Evolutionary conservation across 331 rosid species (phyloP).

Genomic region (Quercus lobata): DNA sequence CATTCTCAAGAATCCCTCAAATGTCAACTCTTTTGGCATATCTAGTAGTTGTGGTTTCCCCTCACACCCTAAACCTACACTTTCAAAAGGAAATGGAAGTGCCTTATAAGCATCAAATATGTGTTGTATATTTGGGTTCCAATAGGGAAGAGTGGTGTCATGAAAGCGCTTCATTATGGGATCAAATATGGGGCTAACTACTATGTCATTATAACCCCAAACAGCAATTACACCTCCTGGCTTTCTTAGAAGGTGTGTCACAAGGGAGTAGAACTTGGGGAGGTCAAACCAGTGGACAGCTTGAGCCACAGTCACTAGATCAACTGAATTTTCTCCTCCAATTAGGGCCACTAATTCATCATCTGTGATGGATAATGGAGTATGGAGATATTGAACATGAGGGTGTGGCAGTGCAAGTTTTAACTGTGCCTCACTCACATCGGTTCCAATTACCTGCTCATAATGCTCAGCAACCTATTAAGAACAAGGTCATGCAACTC

Average conservation of each 20-base stretch:
- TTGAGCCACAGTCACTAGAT: conserved; percentile 20
- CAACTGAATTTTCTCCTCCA: conserved; percentile 22
- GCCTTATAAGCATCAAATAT: conserved; percentile 13
- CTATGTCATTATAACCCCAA: conserved; percentile 13
- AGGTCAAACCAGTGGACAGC: conserved; percentile 33
- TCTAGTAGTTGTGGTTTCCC: conserved; percentile 14
- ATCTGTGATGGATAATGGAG: conserved; percentile 6
- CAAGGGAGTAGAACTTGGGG: conserved; percentile 15
- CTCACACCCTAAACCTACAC: conserved; percentile 22
- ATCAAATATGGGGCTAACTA: conserved; percentile 6
- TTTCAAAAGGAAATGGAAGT: conserved; percentile 28
- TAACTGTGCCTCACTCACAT: conserved; percentile 17
- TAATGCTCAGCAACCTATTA: conserved; percentile 15
- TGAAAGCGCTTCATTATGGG: not conserved
- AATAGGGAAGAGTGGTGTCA: not conserved
- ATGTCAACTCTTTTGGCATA: conserved; percentile 4
- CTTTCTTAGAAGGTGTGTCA: conserved; percentile 6
- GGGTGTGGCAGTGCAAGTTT: conserved; percentile 21
- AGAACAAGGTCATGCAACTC: too few species aligned
- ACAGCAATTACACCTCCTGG: conserved; percentile 24
- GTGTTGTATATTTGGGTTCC: not conserved
- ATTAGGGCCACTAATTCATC: conserved; percentile 12
- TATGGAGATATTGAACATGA: conserved; percentile 19
- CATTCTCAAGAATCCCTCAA: not conserved
- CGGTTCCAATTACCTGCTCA: conserved; percentile 18